Base-by-base conservation (phyloP, 2,329 filamentous ascomycete genomes). In the Neonectria faginata region DNA sequence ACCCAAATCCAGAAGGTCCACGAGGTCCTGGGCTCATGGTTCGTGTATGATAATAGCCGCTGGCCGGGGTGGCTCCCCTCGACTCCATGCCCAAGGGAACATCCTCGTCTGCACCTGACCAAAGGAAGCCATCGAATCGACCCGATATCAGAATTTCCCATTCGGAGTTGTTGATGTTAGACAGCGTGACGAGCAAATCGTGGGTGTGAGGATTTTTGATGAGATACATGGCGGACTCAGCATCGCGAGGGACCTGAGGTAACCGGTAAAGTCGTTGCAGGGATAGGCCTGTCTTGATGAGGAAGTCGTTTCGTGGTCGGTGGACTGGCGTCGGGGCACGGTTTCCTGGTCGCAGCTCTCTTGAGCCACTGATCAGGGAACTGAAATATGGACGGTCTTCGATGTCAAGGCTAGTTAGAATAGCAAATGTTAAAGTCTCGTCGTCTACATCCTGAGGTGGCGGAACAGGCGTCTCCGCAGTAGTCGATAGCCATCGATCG, bases 61-160 rank as follows among this genome's bases (percentile, higher is more conserved):
- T 83, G 5, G 82, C 80, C 0, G 88, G 88, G 2, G 87, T 90
- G 64, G 79, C 84, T 68, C 80, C 87, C 74, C 84, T 81, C 57
- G 83, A 88, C n/a, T 85, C 84, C 56, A 77, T 75, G 33, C 75
- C 85, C 60, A 78, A 78, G 41, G 72, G 77, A 67, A 62, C 74
- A 45, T 84, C 83, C 27, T 87, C 85, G 57, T 97, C 94, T 7
- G 93, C 93, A 22, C 95, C 95, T 48, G 93, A 97, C 89, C 95
- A 97, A 20, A 97, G 85, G 80, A 98, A 98, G 4, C 95, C 95
- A 75, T 97, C 94, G 73, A 98, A 98, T 29, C 95, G 91, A 29
- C 95, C 95, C 0, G 95, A 97, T 5, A 91, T 93, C 12, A 98
- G 85, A 60, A 98, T 97, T 67, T 97, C 95, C 95, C 95, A 98